These are phyloP conservation scores for Phtheirospermum japonicum DNA, from an alignment of 257 asterid species.

Conservation along the genomic window DNA sequence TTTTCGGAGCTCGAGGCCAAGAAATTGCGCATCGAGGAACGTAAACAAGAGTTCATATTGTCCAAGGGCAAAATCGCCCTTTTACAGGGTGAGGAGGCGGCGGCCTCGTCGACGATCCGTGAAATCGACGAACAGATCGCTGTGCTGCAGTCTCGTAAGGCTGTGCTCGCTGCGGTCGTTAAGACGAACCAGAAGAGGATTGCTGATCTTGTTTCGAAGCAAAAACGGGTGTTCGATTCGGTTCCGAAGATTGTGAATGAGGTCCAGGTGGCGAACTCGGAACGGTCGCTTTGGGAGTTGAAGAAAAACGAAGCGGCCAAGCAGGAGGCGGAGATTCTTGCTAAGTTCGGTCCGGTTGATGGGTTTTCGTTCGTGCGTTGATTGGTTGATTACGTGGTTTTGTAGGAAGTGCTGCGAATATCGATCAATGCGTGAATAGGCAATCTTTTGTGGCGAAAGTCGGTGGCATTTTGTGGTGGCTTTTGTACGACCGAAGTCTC, in stretches of 20 bases:
- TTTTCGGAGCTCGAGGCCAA: conserved; percentile 36
- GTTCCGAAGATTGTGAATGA: conserved; percentile 40
- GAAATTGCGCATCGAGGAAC: conserved; percentile 21
- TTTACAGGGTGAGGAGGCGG: conserved; percentile 33
- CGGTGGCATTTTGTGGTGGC: neutral
- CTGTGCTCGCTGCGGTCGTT: conserved; percentile 23
- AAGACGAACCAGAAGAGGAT: conserved; percentile 30
- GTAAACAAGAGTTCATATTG: conserved; percentile 30
- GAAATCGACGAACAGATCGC: conserved; percentile 41
- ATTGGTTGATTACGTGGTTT: no score
- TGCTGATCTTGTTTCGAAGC: conserved; percentile 18
- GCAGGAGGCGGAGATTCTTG: conserved; percentile 32
- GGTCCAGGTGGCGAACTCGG: conserved; percentile 39
- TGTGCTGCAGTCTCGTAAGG: conserved; percentile 30
- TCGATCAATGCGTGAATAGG: neutral
- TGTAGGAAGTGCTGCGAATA: no score
- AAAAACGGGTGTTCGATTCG: conserved; percentile 24
- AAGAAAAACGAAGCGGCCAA: conserved; percentile 32
- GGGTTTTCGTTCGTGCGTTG: conserved; percentile 34
- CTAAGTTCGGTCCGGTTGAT: conserved; percentile 35
- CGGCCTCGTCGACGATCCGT: conserved; percentile 23
- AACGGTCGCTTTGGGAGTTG: conserved; percentile 34
- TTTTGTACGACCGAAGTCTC: neutral
- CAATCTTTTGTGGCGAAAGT: neutral
- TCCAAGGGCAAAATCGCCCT: conserved; percentile 36